Percentiles rank a stretch among this genome's conserved stretches.
These are phyloP conservation scores for Tuber umbilicatum DNA, from an alignment of 495 filamentous ascomycete genomes.

Conservation along the genomic window DNA sequence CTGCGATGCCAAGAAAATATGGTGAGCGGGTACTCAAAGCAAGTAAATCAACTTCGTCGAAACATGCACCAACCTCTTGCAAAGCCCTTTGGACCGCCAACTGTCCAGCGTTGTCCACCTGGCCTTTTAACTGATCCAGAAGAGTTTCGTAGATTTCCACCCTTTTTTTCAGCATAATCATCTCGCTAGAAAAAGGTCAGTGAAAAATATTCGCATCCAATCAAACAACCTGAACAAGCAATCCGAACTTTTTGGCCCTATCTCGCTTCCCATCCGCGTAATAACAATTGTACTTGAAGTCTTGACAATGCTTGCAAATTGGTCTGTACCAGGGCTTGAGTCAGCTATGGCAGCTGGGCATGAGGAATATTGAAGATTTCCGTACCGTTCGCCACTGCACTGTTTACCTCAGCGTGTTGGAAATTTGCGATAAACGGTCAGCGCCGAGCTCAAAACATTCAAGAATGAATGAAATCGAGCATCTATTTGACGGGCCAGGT, in stretches of 20 bases:
- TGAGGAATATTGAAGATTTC: conserved; percentile 13
- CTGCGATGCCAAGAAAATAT: conserved; percentile 10
- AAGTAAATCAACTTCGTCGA: conserved; percentile 10
- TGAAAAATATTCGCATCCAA: conserved; percentile 7
- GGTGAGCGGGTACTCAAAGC: conserved; percentile 20
- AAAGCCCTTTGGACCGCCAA: conserved; percentile 46
- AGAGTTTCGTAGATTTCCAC: conserved; percentile 48
- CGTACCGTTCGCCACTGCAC: conserved; percentile 51
- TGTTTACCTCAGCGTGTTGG: conserved; percentile 25
- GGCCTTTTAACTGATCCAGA: conserved; percentile 44
- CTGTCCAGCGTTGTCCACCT: conserved; percentile 48
- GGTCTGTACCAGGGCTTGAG: conserved; percentile 38
- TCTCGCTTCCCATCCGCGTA: conserved; percentile 57
- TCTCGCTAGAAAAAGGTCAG: conserved; percentile 39
- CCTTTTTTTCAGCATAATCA: conserved; percentile 50
- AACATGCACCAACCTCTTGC: conserved; percentile 29
- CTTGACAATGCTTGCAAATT: conserved; percentile 51
- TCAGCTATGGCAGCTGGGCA: conserved; percentile 8
- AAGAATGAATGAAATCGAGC: conserved; percentile 12
- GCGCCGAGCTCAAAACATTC: conserved; percentile 16
- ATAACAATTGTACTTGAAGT: conserved; percentile 49
- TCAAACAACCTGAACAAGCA: neutral
- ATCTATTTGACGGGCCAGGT: conserved; percentile 1
- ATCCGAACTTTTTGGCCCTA: conserved; percentile 49
- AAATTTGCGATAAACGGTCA: conserved; percentile 20